Percentiles rank a stretch among this genome's conserved stretches.
Evolutionary conservation across 768 basidiomycete genomes (phyloP).

Genomic region (Paxillus rubicundulus): DNA sequence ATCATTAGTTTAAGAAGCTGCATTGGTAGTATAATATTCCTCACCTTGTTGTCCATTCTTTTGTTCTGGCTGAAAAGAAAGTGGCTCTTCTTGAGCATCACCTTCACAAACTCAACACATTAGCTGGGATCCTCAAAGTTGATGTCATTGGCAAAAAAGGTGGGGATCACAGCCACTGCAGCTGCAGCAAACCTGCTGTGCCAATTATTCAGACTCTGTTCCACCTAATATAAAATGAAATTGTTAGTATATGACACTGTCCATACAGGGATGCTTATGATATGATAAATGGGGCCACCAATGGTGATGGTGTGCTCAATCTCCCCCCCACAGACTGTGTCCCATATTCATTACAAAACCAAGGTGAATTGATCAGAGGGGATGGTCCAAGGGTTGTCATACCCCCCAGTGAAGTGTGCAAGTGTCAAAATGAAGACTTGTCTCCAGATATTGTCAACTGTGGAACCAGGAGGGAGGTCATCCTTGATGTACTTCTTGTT

Average conservation of each 20-base stretch:
- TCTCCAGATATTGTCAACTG: neutral
- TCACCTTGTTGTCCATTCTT: constrained; percentile 5
- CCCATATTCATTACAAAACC: constrained; percentile 2
- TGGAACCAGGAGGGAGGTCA: too few relatives aligned
- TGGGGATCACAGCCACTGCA: neutral
- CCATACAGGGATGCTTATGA: neutral
- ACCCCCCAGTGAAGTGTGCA: neutral
- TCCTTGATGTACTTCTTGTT: neutral
- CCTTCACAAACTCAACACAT: too few relatives aligned
- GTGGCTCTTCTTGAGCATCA: too few relatives aligned
- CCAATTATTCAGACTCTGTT: too few relatives aligned
- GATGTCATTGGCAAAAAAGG: constrained; percentile 1
- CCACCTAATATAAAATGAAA: too few relatives aligned
- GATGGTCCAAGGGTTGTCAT: neutral
- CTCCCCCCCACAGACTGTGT: too few relatives aligned
- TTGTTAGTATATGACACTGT: too few relatives aligned
- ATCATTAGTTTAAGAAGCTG: too few relatives aligned
- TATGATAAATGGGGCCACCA: neutral
- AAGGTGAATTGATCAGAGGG: neutral
- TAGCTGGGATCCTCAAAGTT: too few relatives aligned
- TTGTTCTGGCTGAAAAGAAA: constrained; percentile 10
- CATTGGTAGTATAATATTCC: too few relatives aligned
- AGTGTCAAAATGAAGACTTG: neutral
- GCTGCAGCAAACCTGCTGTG: constrained; percentile 1
- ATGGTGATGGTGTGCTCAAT: neutral